Conservation (phyloP, 2,329 filamentous ascomycete genomes). For the Ambrosiella xylebori region DNA sequence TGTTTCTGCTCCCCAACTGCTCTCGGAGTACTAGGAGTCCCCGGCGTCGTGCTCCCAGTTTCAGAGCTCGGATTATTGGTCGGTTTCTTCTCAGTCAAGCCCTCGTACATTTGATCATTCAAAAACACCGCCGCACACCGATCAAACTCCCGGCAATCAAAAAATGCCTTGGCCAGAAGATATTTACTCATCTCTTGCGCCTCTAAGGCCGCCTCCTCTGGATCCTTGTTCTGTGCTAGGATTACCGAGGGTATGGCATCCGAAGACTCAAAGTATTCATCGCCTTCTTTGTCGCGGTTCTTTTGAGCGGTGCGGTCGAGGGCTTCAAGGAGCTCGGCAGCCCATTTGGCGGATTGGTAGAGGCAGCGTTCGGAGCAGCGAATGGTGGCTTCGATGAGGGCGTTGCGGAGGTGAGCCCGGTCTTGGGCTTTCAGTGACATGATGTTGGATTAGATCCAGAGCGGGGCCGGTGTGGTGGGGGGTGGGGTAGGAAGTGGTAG, state of each 20-base stretch:
- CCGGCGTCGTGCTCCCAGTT: neutral
- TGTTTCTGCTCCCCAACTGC: constrained; percentile 13
- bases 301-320: constrained; percentile 31
- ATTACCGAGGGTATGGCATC: constrained; percentile 28
- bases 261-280: constrained; percentile 17
- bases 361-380: constrained; percentile 90
- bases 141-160: constrained; percentile 89
- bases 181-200: constrained; percentile 66
- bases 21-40: constrained; percentile 2
- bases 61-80: constrained; percentile 18
- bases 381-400: constrained; percentile 69
- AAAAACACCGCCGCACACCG: constrained; percentile 81
- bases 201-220: constrained; percentile 59
- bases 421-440: constrained; percentile 12
- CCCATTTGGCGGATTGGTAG: constrained; percentile 96
- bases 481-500: neutral
- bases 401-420: constrained; percentile 29
- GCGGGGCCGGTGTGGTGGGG: neutral
- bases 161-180: constrained; percentile 80
- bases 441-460: neutral
- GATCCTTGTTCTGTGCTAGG: constrained; percentile 43
- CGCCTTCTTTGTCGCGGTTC: constrained; percentile 40
- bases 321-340: constrained; percentile 79
- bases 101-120: constrained; percentile 59
- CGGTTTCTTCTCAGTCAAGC: constrained; percentile 37